phyloP scores from a whole-genome alignment of 495 filamentous ascomycete species.

The Rhypophila decipiens region DNA sequence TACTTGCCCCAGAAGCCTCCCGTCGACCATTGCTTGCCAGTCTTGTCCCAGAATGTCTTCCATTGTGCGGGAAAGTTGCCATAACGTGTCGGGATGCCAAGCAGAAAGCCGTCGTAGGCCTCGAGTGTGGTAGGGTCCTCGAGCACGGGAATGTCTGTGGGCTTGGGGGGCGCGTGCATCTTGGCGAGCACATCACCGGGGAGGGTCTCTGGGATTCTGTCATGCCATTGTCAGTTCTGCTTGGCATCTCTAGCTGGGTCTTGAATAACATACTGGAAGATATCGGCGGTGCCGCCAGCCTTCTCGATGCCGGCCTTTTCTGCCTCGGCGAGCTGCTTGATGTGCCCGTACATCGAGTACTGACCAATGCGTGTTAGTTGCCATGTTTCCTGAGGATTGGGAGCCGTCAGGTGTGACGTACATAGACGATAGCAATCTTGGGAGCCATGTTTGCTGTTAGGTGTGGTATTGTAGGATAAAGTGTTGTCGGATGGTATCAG shows the following conservation, averaged over 20 bases:
- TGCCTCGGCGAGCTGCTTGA: conserved; percentile 74
- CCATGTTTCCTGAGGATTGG: too few species aligned
- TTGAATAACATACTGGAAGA: conserved; percentile 65
- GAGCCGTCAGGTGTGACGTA: conserved; percentile 38
- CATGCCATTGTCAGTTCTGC: conserved; percentile 1
- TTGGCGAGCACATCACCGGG: conserved; percentile 65
- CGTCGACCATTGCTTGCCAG: conserved; percentile 62
- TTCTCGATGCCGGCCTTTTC: conserved; percentile 86
- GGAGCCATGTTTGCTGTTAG: conserved; percentile 67
- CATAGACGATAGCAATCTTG: conserved; percentile 85
- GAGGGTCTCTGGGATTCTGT: conserved; percentile 80
- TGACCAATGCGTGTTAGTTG: conserved; percentile 25
- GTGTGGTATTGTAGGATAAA: conserved; percentile 11
- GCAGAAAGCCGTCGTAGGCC: conserved; percentile 81
- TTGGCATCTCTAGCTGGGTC: too few species aligned
- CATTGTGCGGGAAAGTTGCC: conserved; percentile 98
- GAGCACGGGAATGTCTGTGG: conserved; percentile 56
- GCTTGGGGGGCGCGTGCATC: conserved; percentile 85
- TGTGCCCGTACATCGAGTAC: conserved; percentile 98
- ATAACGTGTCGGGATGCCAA: conserved; percentile 97
- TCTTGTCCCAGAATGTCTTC: conserved; percentile 85
- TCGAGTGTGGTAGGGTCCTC: conserved; percentile 58
- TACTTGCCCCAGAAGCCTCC: conserved; percentile 87
- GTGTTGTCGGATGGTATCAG: too few species aligned
- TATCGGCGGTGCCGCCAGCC: conserved; percentile 70